Base-by-base conservation (phyloP, 2,329 filamentous ascomycete species). In the Hymenotorrendiella dingleyae region DNA sequence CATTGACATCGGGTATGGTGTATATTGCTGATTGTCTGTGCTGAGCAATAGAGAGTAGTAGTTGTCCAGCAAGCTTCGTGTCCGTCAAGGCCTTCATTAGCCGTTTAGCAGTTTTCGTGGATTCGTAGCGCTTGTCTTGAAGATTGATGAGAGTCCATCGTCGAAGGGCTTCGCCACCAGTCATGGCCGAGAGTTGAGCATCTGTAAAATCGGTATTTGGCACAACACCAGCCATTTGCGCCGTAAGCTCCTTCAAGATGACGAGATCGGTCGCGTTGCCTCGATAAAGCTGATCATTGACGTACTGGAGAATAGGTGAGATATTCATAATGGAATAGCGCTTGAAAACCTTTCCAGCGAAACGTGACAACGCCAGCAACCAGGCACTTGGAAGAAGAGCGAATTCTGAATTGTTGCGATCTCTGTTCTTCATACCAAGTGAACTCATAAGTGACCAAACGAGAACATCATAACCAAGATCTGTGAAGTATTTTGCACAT, bases 191-290 rank as follows among this genome's bases (percentile, higher is more conserved):
- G 21, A 95, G 76, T 64, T 96, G 90, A 14, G 82, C 71, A 54
- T 98, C 91, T 22, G 87, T 96, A 58, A 95, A 91, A 58, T 90
- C 87, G 40, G 82, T 77, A 47, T 91, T 84, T 4, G 90, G 82
- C 10, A 91, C 82, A 46, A 98, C 90, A 34, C 94, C 94, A 14
- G 87, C 88, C 93, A 98, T 97, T 2, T 86, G 86, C 26, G 81
- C 80, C 39, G 97, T 84, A 47, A 98, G 76, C 58, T 97, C 88
- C 59, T 93, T 86, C 30, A 98, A 69, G 47, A 98, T 86, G 50
- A 95, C 87, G 24, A 98, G 72, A 62, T 97, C 90, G 8, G 86
- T 94, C 0, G 89, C 84, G 54, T 94, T 94, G 49, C 90, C 85
- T 37, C 75, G 76, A 37, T 81, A 76, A 4, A 98, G 76, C 61